These are phyloP conservation scores for Kalanchoe fedtschenkoi DNA, from an alignment of 164 flowering plant genomes.

Conservation along the genomic window DNA sequence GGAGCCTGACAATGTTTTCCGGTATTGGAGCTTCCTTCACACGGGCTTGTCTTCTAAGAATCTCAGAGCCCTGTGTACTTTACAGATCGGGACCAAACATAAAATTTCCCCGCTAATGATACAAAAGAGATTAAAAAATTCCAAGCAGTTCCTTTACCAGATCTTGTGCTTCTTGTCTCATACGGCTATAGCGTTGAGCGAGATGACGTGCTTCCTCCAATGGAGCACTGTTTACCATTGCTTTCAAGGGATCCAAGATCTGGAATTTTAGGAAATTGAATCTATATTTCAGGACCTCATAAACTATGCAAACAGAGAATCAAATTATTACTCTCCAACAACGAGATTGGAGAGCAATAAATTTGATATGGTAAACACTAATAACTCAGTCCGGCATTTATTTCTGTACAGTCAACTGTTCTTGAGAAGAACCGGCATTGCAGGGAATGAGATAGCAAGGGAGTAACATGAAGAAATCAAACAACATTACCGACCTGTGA, in stretches of 20 bases:
- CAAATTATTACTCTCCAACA: not conserved
- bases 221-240: conserved; percentile 78
- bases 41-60: conserved; percentile 68
- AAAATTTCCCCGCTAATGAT: no score
- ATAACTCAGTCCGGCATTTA: not conserved
- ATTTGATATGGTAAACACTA: not conserved
- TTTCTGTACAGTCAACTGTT: not conserved
- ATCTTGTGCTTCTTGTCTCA: conserved; percentile 97
- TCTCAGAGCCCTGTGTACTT: conserved; percentile 67
- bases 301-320: not conserved
- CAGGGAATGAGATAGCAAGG: not conserved
- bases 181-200: conserved; percentile 95
- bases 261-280: conserved; percentile 20
- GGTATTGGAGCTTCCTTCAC: conserved; percentile 63
- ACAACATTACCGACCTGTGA: conserved; percentile 49
- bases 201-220: conserved; percentile 99
- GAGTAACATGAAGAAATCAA: not conserved
- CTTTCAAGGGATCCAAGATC: conserved; percentile 73
- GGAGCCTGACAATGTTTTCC: conserved; percentile 71
- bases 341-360: not conserved
- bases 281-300: not conserved
- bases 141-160: conserved; percentile 38
- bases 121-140: not conserved
- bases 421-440: no score
- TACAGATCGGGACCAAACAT: not conserved